phyloP scores from a whole-genome alignment of 257 asterid species.

The Galeopsis tetrahit region DNA sequence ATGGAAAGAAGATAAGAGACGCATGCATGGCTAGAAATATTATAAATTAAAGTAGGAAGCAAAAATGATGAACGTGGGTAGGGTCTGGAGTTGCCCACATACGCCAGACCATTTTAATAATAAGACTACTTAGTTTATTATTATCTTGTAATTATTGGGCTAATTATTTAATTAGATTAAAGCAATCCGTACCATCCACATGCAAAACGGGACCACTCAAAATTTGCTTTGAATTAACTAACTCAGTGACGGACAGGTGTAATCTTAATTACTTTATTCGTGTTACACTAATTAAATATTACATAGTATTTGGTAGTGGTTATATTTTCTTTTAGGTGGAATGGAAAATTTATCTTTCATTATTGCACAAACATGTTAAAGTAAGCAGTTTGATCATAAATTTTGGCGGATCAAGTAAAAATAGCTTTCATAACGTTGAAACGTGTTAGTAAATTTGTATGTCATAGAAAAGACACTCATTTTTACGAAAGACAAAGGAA shows the following conservation, averaged over 20 bases:
- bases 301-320: too few relatives aligned
- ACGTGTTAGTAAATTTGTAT: too few relatives aligned
- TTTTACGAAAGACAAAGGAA: too few relatives aligned
- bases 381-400: too few relatives aligned
- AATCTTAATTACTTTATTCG: slow-evolving; percentile 23
- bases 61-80: slow-evolving; percentile 60
- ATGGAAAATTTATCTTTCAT: too few relatives aligned
- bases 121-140: slow-evolving; percentile 51
- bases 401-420: too few relatives aligned
- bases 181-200: slow-evolving; percentile 41
- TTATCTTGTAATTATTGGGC: slow-evolving; percentile 58
- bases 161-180: slow-evolving; percentile 28
- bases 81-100: slow-evolving; percentile 48
- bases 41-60: slow-evolving; percentile 24
- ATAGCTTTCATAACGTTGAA: too few relatives aligned
- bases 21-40: slow-evolving; percentile 22
- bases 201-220: slow-evolving; percentile 53
- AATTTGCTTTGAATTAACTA: slow-evolving; percentile 31
- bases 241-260: slow-evolving; percentile 45
- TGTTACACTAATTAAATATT: neutral
- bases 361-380: too few relatives aligned
- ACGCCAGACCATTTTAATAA: slow-evolving; percentile 35
- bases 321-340: too few relatives aligned
- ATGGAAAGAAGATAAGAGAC: neutral
- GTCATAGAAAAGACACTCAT: too few relatives aligned